Conservation (phyloP, 2,329 filamentous ascomycete species). For the Ophiocordyceps australis region DNA sequence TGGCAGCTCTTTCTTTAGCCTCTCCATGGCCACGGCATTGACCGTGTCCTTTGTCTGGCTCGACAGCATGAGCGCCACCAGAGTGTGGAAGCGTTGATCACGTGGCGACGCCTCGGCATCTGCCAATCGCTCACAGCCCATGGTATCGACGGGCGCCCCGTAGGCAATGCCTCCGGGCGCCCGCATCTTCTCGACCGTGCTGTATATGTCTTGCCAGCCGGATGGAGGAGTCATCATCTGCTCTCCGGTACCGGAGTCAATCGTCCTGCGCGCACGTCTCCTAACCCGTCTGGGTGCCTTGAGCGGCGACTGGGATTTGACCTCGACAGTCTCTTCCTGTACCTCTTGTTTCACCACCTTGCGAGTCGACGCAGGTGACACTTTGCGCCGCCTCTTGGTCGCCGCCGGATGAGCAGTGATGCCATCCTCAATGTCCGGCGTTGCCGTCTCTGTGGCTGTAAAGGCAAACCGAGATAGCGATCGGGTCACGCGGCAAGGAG, state of each 20-base stretch:
- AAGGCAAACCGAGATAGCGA: conserved; percentile 29
- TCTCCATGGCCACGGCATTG: conserved; percentile 66
- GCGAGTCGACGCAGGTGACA: conserved; percentile 4
- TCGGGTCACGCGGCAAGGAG: conserved; percentile 27
- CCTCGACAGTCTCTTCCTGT: conserved; percentile 8
- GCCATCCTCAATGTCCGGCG: conserved; percentile 39
- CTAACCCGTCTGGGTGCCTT: conserved; percentile 15
- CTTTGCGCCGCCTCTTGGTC: conserved; percentile 11
- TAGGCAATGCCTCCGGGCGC: conserved; percentile 31
- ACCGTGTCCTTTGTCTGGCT: conserved; percentile 90
- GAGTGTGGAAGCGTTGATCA: conserved; percentile 64
- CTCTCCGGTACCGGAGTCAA: conserved; percentile 20
- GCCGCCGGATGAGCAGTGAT: conserved; percentile 15
- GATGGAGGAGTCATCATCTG: conserved; percentile 39
- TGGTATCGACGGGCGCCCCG: conserved; percentile 85
- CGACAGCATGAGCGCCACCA: conserved; percentile 77
- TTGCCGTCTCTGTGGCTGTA: conserved; percentile 5
- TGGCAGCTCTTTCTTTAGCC: conserved; percentile 57
- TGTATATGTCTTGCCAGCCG: conserved; percentile 74
- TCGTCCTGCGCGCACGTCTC: conserved; percentile 26
- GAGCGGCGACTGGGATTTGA: conserved; percentile 8
- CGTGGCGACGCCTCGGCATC: conserved; percentile 25
- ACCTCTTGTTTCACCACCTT: conserved; percentile 20
- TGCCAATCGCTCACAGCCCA: conserved; percentile 78
- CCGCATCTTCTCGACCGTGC: conserved; percentile 61